phyloP scores from a whole-genome alignment of 2,329 filamentous ascomycete species.

The Cytospora schulzeri region DNA sequence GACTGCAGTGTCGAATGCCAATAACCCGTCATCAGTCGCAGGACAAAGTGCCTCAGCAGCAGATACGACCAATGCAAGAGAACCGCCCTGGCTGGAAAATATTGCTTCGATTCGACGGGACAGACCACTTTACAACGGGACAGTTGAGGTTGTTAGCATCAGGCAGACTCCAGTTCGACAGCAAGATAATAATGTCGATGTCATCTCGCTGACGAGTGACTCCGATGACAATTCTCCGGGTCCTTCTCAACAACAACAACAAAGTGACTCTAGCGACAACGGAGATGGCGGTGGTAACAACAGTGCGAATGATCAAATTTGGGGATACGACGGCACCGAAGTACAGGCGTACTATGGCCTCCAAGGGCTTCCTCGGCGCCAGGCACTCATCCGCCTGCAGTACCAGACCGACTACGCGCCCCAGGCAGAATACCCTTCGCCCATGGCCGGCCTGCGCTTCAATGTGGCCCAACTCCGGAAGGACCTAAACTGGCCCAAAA shows the following conservation, averaged over 20 bases:
- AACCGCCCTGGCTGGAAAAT: slow-evolving; percentile 5
- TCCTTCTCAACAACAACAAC: not conserved
- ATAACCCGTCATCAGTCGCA: not conserved
- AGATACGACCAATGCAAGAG: not conserved
- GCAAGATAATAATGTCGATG: not conserved
- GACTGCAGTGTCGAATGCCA: not conserved
- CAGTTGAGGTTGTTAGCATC: not conserved
- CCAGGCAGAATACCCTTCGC: slow-evolving; percentile 2
- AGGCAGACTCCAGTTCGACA: not conserved
- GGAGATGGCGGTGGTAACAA: not conserved
- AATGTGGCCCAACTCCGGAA: slow-evolving; percentile 20
- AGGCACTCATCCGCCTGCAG: not conserved
- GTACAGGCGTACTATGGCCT: slow-evolving; percentile 11
- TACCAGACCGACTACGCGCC: slow-evolving; percentile 8
- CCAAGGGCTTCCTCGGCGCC: not conserved
- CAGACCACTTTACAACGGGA: not conserved
- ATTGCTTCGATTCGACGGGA: slow-evolving; percentile 12
- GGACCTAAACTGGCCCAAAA: slow-evolving; percentile 6
- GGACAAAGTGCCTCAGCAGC: not conserved
- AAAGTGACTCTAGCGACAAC: not conserved
- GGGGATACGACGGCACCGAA: not conserved
- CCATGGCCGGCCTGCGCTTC: slow-evolving; percentile 24
- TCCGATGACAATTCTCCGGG: too few species aligned
- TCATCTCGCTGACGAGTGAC: not conserved
- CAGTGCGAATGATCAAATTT: not conserved